A percentile compares a stretch with the other conserved stretches of the same genome.
Evolutionary conservation across 257 asterid species (phyloP).

Genomic region (Solanum lycopersicoides): DNA sequence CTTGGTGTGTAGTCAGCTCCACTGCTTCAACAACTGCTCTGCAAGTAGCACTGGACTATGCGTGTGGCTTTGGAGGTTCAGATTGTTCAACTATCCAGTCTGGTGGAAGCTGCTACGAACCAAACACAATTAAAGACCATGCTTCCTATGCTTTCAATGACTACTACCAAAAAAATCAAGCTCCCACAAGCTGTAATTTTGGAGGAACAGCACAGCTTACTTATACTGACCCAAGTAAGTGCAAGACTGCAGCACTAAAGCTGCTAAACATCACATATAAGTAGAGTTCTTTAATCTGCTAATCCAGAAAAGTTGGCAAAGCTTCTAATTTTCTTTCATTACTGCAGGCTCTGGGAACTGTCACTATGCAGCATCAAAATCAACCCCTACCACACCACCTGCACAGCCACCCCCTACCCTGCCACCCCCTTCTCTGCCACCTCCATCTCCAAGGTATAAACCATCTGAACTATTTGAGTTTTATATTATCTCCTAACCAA

Average conservation of each 20-base stretch:
- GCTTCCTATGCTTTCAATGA: constrained; percentile 87
- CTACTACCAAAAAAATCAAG: constrained; percentile 88
- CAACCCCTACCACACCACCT: constrained; percentile 18
- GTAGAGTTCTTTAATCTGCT: background rate
- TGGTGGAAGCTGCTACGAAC: constrained; percentile 65
- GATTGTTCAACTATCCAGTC: constrained; percentile 77
- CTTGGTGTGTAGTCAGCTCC: constrained; percentile 82
- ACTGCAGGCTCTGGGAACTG: constrained; percentile 83
- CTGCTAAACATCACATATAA: background rate
- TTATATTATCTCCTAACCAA: background rate
- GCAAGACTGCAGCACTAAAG: background rate
- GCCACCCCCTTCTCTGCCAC: constrained; percentile 32
- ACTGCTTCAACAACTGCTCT: constrained; percentile 63
- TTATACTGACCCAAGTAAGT: constrained; percentile 82
- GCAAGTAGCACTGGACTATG: constrained; percentile 95
- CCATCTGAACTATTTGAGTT: background rate
- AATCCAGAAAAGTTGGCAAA: background rate
- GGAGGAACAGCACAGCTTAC: constrained; percentile 86
- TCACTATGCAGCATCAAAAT: constrained; percentile 37
- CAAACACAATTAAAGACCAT: constrained; percentile 63
- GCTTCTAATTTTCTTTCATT: background rate
- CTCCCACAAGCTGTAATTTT: constrained; percentile 76
- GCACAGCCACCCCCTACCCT: constrained; percentile 9
- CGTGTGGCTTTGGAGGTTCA: constrained; percentile 94
- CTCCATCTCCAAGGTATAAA: constrained; percentile 4